phyloP scores from a whole-genome alignment of 805 yeast genomes.

The Hanseniaspora lindneri region DNA sequence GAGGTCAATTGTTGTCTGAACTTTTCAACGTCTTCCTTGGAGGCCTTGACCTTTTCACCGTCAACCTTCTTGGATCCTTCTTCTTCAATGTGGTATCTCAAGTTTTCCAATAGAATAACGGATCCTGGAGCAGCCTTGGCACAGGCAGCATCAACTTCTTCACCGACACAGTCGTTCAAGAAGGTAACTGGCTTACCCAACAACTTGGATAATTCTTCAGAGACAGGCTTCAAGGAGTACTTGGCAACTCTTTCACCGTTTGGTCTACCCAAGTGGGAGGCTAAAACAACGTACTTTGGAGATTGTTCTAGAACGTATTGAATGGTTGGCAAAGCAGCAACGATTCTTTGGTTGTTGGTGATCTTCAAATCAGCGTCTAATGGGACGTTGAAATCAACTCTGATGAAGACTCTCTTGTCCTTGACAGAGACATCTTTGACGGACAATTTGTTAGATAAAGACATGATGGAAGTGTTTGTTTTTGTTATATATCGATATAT shows the following conservation, averaged over 20 bases:
- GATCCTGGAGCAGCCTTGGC: constrained; percentile 64
- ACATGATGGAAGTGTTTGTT: constrained; percentile 41
- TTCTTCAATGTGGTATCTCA: constrained; percentile 96
- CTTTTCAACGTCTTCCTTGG: constrained; percentile 64
- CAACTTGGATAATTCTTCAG: constrained; percentile 71
- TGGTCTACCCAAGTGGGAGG: constrained; percentile 98
- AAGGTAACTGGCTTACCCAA: constrained; percentile 66
- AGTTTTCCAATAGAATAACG: constrained; percentile 86
- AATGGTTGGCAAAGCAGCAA: constrained; percentile 98
- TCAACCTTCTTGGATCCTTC: constrained; percentile 89
- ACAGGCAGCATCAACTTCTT: constrained; percentile 72
- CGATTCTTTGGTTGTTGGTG: constrained; percentile 99
- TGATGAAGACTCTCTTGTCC: constrained; percentile 93
- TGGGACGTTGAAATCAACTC: constrained; percentile 94
- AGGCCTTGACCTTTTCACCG: constrained; percentile 90
- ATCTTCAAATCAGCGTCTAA: constrained; percentile 80
- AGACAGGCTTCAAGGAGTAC: constrained; percentile 88
- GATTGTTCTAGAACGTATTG: constrained; percentile 82
- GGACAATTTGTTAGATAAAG: constrained; percentile 83
- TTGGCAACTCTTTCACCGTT: constrained; percentile 81
- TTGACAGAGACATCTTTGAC: constrained; percentile 80
- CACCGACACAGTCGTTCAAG: constrained; percentile 85
- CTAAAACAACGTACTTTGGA: constrained; percentile 84
- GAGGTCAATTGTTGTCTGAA: constrained; percentile 86
- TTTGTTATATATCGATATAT: not conserved